Conservation (phyloP, 164 flowering plant genomes). For the Dillenia suffruticosa region DNA sequence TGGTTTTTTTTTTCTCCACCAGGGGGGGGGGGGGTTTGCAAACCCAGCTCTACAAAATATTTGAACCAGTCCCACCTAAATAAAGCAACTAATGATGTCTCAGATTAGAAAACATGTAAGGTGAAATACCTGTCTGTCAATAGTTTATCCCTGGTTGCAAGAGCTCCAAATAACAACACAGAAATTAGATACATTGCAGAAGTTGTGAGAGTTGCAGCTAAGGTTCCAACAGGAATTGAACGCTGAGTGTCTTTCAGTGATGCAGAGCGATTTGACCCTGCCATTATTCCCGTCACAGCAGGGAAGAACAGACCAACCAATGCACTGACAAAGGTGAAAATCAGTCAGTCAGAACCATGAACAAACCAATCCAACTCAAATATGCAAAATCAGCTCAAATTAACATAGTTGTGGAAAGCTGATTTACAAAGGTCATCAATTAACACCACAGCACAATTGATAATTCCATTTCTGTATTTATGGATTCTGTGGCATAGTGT, state of each 20-base stretch:
- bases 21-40: no score
- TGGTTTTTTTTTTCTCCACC: no score
- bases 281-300: constrained; percentile 99
- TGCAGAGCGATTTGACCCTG: constrained; percentile 99
- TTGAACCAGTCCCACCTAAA: no score
- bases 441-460: no score
- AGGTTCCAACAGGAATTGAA: constrained; percentile 93
- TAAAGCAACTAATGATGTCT: no score
- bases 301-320: constrained; percentile 99
- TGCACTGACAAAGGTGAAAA: constrained; percentile 53
- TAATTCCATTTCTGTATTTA: no score
- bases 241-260: constrained; percentile 95
- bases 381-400: no score
- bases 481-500: no score
- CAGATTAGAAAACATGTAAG: not conserved
- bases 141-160: constrained; percentile 86
- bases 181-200: constrained; percentile 68
- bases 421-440: no score
- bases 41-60: no score
- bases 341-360: not conserved
- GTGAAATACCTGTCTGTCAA: constrained; percentile 79
- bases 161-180: constrained; percentile 86
- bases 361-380: no score
- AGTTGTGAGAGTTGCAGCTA: constrained; percentile 88
- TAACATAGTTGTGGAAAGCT: no score